phyloP scores from a whole-genome alignment of 2,329 filamentous ascomycete species.

The Tolypocladium guangdongense region DNA sequence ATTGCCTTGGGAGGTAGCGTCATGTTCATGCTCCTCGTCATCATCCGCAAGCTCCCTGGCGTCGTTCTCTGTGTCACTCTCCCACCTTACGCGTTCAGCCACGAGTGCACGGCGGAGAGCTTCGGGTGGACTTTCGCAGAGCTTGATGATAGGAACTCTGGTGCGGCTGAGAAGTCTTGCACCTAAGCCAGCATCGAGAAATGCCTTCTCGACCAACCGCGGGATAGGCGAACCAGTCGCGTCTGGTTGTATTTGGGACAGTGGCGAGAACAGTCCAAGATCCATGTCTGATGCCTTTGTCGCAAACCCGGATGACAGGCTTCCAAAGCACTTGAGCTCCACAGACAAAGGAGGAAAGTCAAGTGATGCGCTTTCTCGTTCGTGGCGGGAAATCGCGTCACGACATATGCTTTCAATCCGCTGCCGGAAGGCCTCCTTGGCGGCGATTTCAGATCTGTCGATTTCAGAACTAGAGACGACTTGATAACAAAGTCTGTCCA shows the following conservation, averaged over 20 bases:
- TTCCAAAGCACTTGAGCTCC: slow-evolving; percentile 70
- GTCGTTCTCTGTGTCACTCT: slow-evolving; percentile 39
- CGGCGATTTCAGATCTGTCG: slow-evolving; percentile 46
- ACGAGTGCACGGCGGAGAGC: slow-evolving; percentile 50
- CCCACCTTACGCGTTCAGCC: slow-evolving; percentile 61
- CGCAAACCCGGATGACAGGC: slow-evolving; percentile 74
- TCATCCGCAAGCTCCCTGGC: slow-evolving; percentile 21
- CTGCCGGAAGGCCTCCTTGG: slow-evolving; percentile 61
- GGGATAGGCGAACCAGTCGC: slow-evolving; percentile 53
- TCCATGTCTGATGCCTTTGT: slow-evolving; percentile 88
- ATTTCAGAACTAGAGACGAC: slow-evolving; percentile 51
- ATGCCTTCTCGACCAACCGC: slow-evolving; percentile 61
- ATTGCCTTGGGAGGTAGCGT: slow-evolving; percentile 8
- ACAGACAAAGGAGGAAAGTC: slow-evolving; percentile 46
- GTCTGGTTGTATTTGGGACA: slow-evolving; percentile 43
- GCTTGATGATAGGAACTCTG: slow-evolving; percentile 76
- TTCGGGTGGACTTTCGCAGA: slow-evolving; percentile 60
- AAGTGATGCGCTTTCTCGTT: slow-evolving; percentile 27
- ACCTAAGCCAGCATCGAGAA: slow-evolving; percentile 62
- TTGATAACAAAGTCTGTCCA: slow-evolving; percentile 36
- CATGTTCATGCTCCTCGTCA: slow-evolving; percentile 20
- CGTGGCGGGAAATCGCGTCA: slow-evolving; percentile 42
- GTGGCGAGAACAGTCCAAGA: slow-evolving; percentile 61
- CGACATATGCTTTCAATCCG: slow-evolving; percentile 55
- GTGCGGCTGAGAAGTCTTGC: slow-evolving; percentile 69